Evolutionary conservation across 2,329 filamentous ascomycete species (phyloP).

Genomic region (Fusarium begoniae): DNA sequence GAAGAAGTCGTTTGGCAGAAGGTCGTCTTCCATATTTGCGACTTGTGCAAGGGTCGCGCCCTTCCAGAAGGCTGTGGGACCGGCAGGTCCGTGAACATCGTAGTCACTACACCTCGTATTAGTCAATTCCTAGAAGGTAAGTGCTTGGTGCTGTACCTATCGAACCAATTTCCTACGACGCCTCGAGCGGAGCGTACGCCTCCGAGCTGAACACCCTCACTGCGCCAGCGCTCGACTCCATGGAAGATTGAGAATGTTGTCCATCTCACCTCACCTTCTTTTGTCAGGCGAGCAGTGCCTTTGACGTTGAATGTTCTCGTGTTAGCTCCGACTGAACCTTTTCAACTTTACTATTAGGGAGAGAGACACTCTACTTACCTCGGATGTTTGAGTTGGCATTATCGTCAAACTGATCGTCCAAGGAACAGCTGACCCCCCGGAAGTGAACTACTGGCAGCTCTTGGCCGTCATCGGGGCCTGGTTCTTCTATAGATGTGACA

Average conservation of each 20-base stretch:
- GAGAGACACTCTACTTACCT: conserved; percentile 57
- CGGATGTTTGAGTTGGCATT: conserved; percentile 73
- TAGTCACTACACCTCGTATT: conserved; percentile 61
- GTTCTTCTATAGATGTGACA: conserved; percentile 68
- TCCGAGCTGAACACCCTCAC: conserved; percentile 79
- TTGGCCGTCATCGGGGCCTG: conserved; percentile 66
- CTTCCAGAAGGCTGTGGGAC: conserved; percentile 84
- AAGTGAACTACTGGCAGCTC: conserved; percentile 74
- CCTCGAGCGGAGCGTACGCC: conserved; percentile 72
- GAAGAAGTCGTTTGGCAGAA: conserved; percentile 47
- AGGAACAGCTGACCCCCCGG: conserved; percentile 61
- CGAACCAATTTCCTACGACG: conserved; percentile 81
- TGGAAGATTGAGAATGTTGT: conserved; percentile 71
- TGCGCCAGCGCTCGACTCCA: conserved; percentile 77
- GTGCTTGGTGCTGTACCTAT: conserved; percentile 61
- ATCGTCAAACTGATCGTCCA: conserved; percentile 73
- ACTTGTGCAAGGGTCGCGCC: conserved; percentile 59
- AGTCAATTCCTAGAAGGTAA: neutral
- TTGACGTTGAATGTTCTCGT: conserved; percentile 38
- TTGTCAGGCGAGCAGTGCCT: conserved; percentile 72
- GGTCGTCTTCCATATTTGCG: conserved; percentile 41
- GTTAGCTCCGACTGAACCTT: conserved; percentile 17
- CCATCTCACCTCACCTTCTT: conserved; percentile 78
- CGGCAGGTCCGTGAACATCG: conserved; percentile 73
- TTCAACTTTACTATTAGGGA: neutral